Evolutionary conservation across 73 alveolate genomes (phyloP), one percentile per base, ranked within the genome.

Genomic region (Paramecium caudatum): DNA sequence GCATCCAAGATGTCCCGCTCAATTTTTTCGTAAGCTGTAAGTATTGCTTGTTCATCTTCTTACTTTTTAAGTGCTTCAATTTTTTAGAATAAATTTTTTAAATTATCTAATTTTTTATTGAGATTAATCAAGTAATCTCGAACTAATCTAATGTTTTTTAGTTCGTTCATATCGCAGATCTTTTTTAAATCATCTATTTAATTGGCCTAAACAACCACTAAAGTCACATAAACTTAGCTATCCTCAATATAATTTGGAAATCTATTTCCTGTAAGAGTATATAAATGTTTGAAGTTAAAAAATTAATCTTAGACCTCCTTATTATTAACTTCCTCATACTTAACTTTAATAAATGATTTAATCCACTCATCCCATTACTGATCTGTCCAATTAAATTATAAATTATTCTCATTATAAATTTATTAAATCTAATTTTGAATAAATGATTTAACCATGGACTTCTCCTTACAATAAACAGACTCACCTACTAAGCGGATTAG

Each of bases 351-450:
- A 2, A 55, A 55, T 19, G 80, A 55, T 5, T 55, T 55, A 55
- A 55, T 55, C 27, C 30, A 23, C 30, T 55, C 80, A 55, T 55
- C 80, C 80, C 80, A 55, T 23, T 55, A 27, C 13, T 55, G 46
- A 27, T 9, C 23, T 0, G 46, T 55, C 80, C 80, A 55, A 55
- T 55, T 55, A 27, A 55, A 27, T 23, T 27, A 10, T 27, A 55
- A 27, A 23, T 55, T 55, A 19, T 55, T 55, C 30, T 55, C 23
- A 27, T 55, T 27, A 1, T 10, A 27, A 27, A 55, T 27, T 23
- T 55, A 23, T 23, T 55, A 37, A 23, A 55, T 55, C 16, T 16
- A 27, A 55, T 55, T 55, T 55, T 55, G 23, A 10, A 55, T 55
- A 16, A 27, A 10, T 55, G 12, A 43, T 27, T 55, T 55, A 5